Percentiles rank a stretch among this genome's conserved stretches.
These are phyloP conservation scores for Phoenix roebelenii DNA, from an alignment of 176 grass and related monocot species.

Conservation along the genomic window DNA sequence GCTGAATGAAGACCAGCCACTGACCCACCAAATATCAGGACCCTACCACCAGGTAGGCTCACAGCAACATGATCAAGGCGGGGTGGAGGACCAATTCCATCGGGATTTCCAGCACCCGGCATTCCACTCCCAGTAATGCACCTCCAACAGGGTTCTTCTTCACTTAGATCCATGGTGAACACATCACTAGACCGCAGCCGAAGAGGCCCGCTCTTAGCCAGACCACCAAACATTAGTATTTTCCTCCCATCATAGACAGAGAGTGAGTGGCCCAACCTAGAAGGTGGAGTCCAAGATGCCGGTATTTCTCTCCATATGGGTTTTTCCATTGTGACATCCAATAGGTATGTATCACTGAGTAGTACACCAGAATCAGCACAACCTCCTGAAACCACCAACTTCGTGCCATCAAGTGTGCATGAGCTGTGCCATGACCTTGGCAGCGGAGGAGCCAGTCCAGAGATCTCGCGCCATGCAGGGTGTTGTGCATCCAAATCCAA, in stretches of 20 bases:
- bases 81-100: slow-evolving; percentile 14
- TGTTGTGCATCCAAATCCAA: slow-evolving; percentile 18
- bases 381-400: slow-evolving; percentile 18
- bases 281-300: slow-evolving; percentile 15
- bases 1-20: slow-evolving; percentile 20
- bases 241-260: slow-evolving; percentile 13
- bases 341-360: slow-evolving; percentile 10
- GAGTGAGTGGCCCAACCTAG: slow-evolving; percentile 13
- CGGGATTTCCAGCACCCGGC: slow-evolving; percentile 12
- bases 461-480: slow-evolving; percentile 17
- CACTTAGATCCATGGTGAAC: slow-evolving; percentile 18
- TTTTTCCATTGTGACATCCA: slow-evolving; percentile 19
- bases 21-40: slow-evolving; percentile 15
- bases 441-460: slow-evolving; percentile 11
- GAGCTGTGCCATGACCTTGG: slow-evolving; percentile 19
- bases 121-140: slow-evolving; percentile 17
- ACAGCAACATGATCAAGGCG: slow-evolving; percentile 18
- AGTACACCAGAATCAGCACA: slow-evolving; percentile 19
- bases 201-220: slow-evolving; percentile 14
- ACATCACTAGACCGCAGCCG: slow-evolving; percentile 10
- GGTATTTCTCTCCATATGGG: slow-evolving; percentile 16
- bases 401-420: slow-evolving; percentile 14
- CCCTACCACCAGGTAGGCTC: slow-evolving; percentile 12
- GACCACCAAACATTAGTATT: slow-evolving; percentile 16
- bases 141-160: slow-evolving; percentile 16